Evolutionary conservation across 306 rosid species (phyloP), one percentile per base, ranked within the genome.

Genomic region (Rosa chinensis): DNA sequence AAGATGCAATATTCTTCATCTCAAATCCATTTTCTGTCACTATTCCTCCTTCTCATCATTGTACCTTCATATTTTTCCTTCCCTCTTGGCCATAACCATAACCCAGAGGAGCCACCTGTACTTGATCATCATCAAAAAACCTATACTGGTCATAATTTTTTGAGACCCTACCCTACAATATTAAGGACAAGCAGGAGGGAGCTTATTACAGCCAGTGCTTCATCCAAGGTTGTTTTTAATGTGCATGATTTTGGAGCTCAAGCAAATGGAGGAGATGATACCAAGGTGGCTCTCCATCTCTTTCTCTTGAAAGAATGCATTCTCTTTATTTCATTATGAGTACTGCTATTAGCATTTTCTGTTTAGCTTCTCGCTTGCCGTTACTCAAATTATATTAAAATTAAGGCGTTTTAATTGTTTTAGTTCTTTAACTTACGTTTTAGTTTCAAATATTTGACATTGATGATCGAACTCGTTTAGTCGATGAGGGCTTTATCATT

Each of bases 231-330:
- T 62, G 64, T 23, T 17, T 49, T 89, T 28, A 86, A 61, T 85
- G 96, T 94, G 61, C 85, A 88, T 66, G 58, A 82, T 21, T 90
- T 82, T 86, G 98, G 97, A 79, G 96, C 94, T 43, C 77, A 40
- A 79, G 71, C 79, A 61, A 83, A 87, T 37, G 91, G 90, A 59
- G 72, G 72, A 79, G 90, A 82, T 44, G 93, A 89, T 63, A 85
- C 77, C 66, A 10, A 88, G 96, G 98, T 90, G 83, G 6, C 40
- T 62, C 4, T 62, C 39, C 39, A 25, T 32, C 45, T 64, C 12
- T 32, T 32, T 16, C 45, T 64, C 35, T 32, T 32, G 35, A 32
- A 32, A 32, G 35, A 32, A 32, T 1, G 3, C 35, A 32, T 32
- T 32, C 35, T 32, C 70, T 35, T 64, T 35, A 8, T 3, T 23